Conservation (phyloP, 2,329 filamentous ascomycete species). For the Alternaria metachromatica region DNA sequence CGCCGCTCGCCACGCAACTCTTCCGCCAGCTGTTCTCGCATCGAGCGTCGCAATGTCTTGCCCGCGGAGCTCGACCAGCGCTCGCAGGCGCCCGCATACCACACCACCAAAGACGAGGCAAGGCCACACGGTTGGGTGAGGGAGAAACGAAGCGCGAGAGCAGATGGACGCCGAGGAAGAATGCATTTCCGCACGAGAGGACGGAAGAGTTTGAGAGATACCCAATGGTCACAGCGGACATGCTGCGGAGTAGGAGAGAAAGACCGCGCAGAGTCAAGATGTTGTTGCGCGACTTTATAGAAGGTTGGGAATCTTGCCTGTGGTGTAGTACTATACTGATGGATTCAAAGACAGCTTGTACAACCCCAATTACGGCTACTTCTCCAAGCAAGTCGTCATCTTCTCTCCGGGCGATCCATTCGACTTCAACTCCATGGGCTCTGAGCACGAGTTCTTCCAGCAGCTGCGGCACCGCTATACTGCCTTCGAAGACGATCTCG, state of each 20-base stretch:
- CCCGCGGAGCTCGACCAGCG: slow-evolving; percentile 52
- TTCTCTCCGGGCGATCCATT: slow-evolving; percentile 93
- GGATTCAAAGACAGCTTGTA: slow-evolving; percentile 75
- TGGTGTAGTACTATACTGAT: background rate
- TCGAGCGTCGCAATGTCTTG: slow-evolving; percentile 61
- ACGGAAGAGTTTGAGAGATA: slow-evolving; percentile 80
- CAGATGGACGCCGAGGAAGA: slow-evolving; percentile 84
- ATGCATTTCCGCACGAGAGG: slow-evolving; percentile 77
- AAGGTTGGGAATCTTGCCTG: slow-evolving; percentile 63
- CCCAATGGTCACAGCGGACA: slow-evolving; percentile 83
- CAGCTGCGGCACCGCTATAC: slow-evolving; percentile 81
- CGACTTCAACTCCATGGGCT: slow-evolving; percentile 78
- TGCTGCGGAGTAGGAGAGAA: slow-evolving; percentile 74
- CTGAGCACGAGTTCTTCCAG: slow-evolving; percentile 84
- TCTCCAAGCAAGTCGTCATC: slow-evolving; percentile 94
- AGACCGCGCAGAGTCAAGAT: slow-evolving; percentile 91
- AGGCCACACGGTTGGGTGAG: slow-evolving; percentile 35
- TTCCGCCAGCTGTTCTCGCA: slow-evolving; percentile 87
- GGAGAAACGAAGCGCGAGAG: slow-evolving; percentile 63
- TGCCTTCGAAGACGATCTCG: slow-evolving; percentile 87
- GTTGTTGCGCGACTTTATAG: slow-evolving; percentile 96
- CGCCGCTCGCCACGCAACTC: slow-evolving; percentile 75
- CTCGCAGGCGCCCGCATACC: slow-evolving; percentile 48
- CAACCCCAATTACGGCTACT: slow-evolving; percentile 94
- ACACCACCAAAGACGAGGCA: slow-evolving; percentile 38